These are phyloP conservation scores for Microbotryum scabiosae DNA, from an alignment of 1,284 basidiomycete species.

Conservation along the genomic window DNA sequence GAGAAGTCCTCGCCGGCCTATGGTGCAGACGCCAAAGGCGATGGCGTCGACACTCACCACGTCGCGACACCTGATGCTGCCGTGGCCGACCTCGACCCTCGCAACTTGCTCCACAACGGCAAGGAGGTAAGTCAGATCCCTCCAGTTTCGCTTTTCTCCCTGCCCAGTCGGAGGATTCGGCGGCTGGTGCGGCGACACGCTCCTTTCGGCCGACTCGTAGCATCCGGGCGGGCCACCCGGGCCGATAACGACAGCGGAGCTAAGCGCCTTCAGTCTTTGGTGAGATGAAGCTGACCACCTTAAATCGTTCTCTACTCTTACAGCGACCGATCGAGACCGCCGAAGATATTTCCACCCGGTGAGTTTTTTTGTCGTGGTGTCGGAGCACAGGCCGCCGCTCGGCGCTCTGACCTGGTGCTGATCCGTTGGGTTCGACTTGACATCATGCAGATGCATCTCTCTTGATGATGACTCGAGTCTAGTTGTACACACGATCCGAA, in stretches of 20 bases:
- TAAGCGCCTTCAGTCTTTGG: too few relatives aligned
- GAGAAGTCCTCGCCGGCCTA: too few relatives aligned
- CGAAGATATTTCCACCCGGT: slow-evolving; percentile 26
- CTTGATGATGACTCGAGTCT: slow-evolving; percentile 28
- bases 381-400: not conserved
- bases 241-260: too few relatives aligned
- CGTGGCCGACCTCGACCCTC: not conserved
- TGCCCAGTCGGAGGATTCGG: too few relatives aligned
- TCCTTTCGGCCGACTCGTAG: too few relatives aligned
- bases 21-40: not conserved
- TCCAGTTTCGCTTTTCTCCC: too few relatives aligned
- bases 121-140: not conserved
- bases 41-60: not conserved
- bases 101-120: not conserved
- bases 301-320: too few relatives aligned
- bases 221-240: too few relatives aligned
- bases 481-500: slow-evolving; percentile 17
- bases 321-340: slow-evolving; percentile 19
- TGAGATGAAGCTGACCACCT: too few relatives aligned
- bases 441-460: slow-evolving; percentile 18
- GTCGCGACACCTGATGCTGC: not conserved
- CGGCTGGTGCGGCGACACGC: too few relatives aligned
- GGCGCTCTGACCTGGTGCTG: not conserved
- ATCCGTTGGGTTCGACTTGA: not conserved
- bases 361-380: not conserved